Base-by-base conservation (phyloP, 768 basidiomycete genomes). In the Termitomyces sp. region DNA sequence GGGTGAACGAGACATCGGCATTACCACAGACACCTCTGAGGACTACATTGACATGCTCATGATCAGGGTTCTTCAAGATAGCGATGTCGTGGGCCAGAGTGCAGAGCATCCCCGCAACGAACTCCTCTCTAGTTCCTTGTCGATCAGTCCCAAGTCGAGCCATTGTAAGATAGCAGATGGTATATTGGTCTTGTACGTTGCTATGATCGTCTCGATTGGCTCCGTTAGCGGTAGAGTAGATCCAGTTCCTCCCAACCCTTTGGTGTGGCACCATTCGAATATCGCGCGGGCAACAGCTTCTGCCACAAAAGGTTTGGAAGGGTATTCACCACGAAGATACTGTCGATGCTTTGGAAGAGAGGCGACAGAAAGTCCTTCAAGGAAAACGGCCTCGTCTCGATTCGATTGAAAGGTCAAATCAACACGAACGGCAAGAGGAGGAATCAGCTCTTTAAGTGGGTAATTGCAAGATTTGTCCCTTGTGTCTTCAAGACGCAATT, bases 331-430 rank as follows among this genome's bases (percentile, higher is more conserved):
- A 25, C 25, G 25, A 25, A 25, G 25, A 25, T 25, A 25, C 32
- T 60, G 42, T 0, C 51, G 59, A 31, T 60, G 59, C 14, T 53
- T 1, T 1, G 59, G 59, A 20, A 60, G 45, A 15, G 59, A 60
- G 2, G 40, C 59, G 4, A 60, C 59, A 9, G 53, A 42, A 12
- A 54, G 50, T 12, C 59, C 37, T 29, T 60, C 59, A 7, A 60
- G 59, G 9, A 29, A 37, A 4, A 53, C 34, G 1, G 59, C 59
- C 25, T 60, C 59, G 11, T 60, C 59, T 3, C 59, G 59, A 15
- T 60, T 52, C 4, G 59, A 53, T 25, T 60, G 42, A n/a, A 60
- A 60, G 2, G 50, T 54, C 17, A 60, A 5, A 25, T 53, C 50
- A 2, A 59, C 9, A 3, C 58, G 49, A 9, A 31, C 14, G 12